Evolutionary conservation across 306 rosid genomes (phyloP).

Genomic region (Crataegus laevigata): DNA sequence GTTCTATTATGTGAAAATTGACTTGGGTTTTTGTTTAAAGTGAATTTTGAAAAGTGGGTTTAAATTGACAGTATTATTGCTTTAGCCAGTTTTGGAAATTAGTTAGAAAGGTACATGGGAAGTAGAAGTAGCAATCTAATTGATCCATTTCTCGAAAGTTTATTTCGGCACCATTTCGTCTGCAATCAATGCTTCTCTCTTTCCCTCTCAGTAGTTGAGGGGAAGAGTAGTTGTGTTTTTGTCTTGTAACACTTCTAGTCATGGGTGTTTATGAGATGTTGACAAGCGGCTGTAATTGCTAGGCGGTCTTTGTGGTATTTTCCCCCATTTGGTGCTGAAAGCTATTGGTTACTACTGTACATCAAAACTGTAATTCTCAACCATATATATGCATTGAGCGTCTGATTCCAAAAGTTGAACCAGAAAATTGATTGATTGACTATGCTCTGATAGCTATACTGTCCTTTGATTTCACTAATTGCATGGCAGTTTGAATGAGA

Average conservation of each 20-base stretch:
- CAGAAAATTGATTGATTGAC: not conserved
- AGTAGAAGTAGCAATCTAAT: not conserved
- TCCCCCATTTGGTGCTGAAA: not conserved
- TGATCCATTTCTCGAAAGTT: not conserved
- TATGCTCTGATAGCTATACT: not conserved
- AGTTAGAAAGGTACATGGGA: not conserved
- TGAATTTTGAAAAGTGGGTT: not conserved
- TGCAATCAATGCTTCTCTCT: not conserved
- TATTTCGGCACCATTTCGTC: not conserved
- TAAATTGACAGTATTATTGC: not conserved
- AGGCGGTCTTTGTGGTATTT: not conserved
- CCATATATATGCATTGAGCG: not conserved
- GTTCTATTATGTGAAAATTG: not conserved
- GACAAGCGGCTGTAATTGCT: not conserved
- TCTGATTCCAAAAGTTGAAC: not conserved
- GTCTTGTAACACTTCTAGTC: not conserved
- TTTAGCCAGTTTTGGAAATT: not conserved
- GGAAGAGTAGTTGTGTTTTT: not conserved
- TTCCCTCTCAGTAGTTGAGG: not conserved
- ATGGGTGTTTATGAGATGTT: not conserved
- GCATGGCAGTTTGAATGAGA: constrained; percentile 44
- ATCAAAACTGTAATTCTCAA: not conserved
- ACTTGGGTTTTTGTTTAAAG: not conserved
- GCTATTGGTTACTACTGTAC: not conserved
- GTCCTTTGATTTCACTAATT: constrained; percentile 15